These are phyloP conservation scores for Stephanodiscus minutulus DNA, from an alignment of 108 stramenopile species.

Conservation along the genomic window DNA sequence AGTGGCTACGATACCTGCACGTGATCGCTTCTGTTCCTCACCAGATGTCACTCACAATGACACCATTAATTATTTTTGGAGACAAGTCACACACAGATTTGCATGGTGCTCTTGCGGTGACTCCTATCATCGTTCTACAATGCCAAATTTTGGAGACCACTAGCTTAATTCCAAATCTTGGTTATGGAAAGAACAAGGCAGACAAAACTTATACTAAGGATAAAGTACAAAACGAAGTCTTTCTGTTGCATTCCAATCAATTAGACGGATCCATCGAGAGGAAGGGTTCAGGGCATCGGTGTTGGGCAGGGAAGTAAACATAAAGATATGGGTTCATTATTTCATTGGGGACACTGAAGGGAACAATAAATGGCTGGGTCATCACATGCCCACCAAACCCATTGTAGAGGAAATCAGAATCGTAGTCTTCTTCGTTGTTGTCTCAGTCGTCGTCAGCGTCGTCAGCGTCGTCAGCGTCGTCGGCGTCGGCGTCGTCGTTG, in stretches of 20 bases:
- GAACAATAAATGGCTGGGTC: conserved; percentile 11
- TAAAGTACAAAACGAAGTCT: neutral
- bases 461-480: too few species aligned
- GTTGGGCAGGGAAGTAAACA: neutral
- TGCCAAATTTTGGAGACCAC: neutral
- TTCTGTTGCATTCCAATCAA: neutral
- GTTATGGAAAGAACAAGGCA: neutral
- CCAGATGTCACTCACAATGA: neutral
- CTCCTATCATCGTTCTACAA: neutral
- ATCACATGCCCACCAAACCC: too few species aligned
- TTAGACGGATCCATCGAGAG: neutral
- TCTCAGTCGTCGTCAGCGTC: too few species aligned
- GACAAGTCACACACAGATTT: conserved; percentile 1
- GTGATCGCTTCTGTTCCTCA: neutral
- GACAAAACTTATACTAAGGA: neutral
- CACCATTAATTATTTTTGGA: neutral
- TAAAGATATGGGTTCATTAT: conserved; percentile 4
- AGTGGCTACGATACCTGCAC: neutral
- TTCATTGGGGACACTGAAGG: neutral
- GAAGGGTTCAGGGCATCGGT: neutral
- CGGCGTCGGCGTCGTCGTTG: too few species aligned
- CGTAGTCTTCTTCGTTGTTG: too few species aligned
- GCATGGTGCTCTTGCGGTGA: neutral
- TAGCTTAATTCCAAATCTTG: neutral
- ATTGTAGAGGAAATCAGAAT: too few species aligned